phyloP scores from a whole-genome alignment of 2,329 filamentous ascomycete genomes.

The Teratosphaeria destructans region DNA sequence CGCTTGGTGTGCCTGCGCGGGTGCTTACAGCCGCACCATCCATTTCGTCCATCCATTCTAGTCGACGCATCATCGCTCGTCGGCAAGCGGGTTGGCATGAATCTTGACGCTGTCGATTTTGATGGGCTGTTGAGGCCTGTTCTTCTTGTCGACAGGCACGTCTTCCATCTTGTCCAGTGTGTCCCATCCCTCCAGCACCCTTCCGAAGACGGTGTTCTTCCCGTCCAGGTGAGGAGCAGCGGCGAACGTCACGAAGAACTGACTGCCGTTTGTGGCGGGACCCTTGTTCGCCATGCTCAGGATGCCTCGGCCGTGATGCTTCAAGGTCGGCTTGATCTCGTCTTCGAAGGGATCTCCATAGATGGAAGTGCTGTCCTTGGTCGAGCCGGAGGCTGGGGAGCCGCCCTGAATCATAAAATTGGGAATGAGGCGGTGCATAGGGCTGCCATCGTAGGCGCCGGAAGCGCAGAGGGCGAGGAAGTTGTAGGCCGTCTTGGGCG shows the following conservation, averaged over 20 bases:
- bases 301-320: constrained; percentile 84
- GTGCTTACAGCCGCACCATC: background rate
- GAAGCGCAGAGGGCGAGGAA: constrained; percentile 80
- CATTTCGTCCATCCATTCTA: background rate
- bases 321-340: constrained; percentile 64
- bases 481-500: constrained; percentile 85
- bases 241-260: constrained; percentile 74
- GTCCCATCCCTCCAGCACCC: constrained; percentile 48
- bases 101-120: constrained; percentile 60
- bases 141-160: constrained; percentile 67
- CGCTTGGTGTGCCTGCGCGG: background rate
- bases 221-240: constrained; percentile 73
- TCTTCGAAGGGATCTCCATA: constrained; percentile 66
- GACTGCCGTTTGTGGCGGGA: constrained; percentile 82
- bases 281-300: constrained; percentile 95
- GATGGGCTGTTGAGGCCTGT: constrained; percentile 55
- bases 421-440: constrained; percentile 71
- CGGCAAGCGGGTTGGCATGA: constrained; percentile 69
- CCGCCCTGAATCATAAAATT: constrained; percentile 74
- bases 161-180: constrained; percentile 63
- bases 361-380: constrained; percentile 49
- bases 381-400: constrained; percentile 37
- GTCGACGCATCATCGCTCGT: constrained; percentile 21
- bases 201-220: constrained; percentile 74
- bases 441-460: constrained; percentile 62